These are phyloP conservation scores for Eucalyptus erythrocorys DNA, from an alignment of 345 rosid genomes.

Conservation along the genomic window DNA sequence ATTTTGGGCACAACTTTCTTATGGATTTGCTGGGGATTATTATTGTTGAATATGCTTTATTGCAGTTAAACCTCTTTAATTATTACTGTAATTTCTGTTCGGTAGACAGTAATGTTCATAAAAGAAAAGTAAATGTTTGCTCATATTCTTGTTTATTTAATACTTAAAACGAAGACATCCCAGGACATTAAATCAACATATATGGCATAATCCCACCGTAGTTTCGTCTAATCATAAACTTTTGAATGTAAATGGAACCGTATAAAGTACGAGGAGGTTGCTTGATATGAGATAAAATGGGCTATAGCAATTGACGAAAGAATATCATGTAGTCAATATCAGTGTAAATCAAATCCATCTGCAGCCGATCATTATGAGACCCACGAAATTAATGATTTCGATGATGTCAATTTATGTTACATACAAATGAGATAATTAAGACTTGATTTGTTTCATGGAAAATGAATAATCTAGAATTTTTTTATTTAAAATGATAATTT, in stretches of 20 bases:
- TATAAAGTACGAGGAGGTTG: neutral
- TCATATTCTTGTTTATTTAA: neutral
- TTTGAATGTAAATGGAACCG: neutral
- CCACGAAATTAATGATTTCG: neutral
- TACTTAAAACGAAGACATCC: too few relatives aligned
- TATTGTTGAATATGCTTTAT: neutral
- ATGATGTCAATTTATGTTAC: neutral
- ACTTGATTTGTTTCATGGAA: rapidly evolving
- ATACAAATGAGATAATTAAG: too few relatives aligned
- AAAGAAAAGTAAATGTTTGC: neutral
- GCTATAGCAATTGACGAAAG: neutral
- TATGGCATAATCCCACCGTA: neutral
- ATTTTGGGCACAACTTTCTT: neutral
- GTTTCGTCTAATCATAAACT: neutral
- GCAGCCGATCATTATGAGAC: neutral
- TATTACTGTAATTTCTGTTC: neutral
- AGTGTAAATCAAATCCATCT: neutral
- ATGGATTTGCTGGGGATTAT: neutral
- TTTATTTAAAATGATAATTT: too few relatives aligned
- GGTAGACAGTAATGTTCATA: neutral
- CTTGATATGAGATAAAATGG: neutral
- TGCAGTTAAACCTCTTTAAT: too few relatives aligned
- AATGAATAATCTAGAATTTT: too few relatives aligned
- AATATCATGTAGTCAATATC: neutral
- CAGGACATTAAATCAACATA: neutral